Conservation (phyloP, 2,329 filamentous ascomycete genomes). For the Fusarium falciforme region DNA sequence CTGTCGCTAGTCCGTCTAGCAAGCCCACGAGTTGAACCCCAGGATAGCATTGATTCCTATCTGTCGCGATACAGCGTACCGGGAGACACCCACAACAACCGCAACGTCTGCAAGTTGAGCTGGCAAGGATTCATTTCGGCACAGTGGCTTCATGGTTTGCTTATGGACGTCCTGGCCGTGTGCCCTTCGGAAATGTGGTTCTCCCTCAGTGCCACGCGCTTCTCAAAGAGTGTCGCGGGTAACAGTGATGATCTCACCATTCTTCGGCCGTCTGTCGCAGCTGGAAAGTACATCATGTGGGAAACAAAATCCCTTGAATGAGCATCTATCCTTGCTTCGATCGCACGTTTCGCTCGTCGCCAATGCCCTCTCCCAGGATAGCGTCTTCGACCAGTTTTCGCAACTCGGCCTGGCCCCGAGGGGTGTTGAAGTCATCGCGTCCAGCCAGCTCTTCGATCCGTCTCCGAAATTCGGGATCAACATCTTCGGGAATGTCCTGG, state of each 20-base stretch:
- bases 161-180: constrained; percentile 58
- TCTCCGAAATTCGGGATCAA: constrained; percentile 84
- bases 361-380: constrained; percentile 72
- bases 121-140: constrained; percentile 70
- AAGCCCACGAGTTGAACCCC: constrained; percentile 70
- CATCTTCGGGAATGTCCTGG: constrained; percentile 69
- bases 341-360: constrained; percentile 74
- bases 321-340: constrained; percentile 64
- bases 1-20: constrained; percentile 73
- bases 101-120: constrained; percentile 61
- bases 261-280: constrained; percentile 61
- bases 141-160: constrained; percentile 61
- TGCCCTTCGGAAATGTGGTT: constrained; percentile 65
- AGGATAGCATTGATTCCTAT: constrained; percentile 74
- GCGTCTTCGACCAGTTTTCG: constrained; percentile 84
- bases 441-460: constrained; percentile 90
- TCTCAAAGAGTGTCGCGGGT: constrained; percentile 58
- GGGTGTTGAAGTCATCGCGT: constrained; percentile 83
- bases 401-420: constrained; percentile 82
- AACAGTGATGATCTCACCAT: constrained; percentile 64
- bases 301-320: constrained; percentile 63
- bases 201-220: constrained; percentile 63
- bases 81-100: constrained; percentile 45
- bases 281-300: constrained; percentile 70
- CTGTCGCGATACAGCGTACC: constrained; percentile 76